A percentile compares a stretch with the other conserved stretches of the same genome.
phyloP scores from a whole-genome alignment of 441 rosid genomes.

The Adansonia rubrostipa region DNA sequence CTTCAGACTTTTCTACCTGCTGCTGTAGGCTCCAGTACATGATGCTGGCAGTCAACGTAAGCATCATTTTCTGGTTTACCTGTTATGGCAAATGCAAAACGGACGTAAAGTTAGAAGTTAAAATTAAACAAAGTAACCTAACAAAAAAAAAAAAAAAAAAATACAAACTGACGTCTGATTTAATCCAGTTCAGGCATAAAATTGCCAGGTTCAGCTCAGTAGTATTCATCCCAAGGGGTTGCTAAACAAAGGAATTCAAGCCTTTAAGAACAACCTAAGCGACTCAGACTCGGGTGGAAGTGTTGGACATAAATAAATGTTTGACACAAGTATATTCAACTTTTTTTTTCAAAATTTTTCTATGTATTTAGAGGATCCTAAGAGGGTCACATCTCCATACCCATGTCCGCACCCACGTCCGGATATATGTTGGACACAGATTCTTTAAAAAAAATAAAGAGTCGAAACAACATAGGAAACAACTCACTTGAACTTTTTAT shows the following conservation, averaged over 20 bases:
- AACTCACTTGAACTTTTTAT: too few relatives aligned
- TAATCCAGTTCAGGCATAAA: background rate
- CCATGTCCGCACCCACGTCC: too few relatives aligned
- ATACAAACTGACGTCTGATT: background rate
- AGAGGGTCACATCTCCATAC: too few relatives aligned
- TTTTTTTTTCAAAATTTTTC: too few relatives aligned
- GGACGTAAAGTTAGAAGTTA: background rate
- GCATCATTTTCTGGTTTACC: slow-evolving; percentile 98
- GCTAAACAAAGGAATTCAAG: background rate
- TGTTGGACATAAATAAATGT: too few relatives aligned
- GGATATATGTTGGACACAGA: too few relatives aligned
- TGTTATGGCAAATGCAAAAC: slow-evolving; percentile 35
- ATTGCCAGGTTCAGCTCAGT: background rate
- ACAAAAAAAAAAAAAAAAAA: background rate
- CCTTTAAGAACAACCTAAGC: background rate
- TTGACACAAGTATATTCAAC: too few relatives aligned
- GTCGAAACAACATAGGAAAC: too few relatives aligned
- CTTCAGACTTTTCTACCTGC: slow-evolving; percentile 47
- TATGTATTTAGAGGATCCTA: too few relatives aligned
- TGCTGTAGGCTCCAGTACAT: slow-evolving; percentile 93
- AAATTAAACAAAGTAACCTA: background rate
- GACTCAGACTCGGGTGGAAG: too few relatives aligned
- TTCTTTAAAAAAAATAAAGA: too few relatives aligned
- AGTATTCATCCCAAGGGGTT: slow-evolving; percentile 6
- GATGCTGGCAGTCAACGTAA: slow-evolving; percentile 82